Conservation (phyloP, 192 early-diverging fungal species). For the Haplosporangium gracile region DNA sequence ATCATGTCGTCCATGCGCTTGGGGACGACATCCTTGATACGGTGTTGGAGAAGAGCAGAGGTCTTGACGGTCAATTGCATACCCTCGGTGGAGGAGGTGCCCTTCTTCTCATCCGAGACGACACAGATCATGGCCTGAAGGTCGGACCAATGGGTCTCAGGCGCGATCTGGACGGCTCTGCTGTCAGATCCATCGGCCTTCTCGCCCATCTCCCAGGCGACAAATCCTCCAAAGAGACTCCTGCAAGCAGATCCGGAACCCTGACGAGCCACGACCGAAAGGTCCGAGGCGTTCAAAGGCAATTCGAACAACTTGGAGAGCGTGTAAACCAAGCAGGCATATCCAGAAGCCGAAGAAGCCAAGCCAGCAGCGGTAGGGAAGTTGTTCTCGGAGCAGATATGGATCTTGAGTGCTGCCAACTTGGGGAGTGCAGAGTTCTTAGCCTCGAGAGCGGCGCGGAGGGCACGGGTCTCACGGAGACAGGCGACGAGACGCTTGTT, state of each 20-base stretch:
- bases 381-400: slow-evolving; percentile 98
- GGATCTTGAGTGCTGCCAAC: slow-evolving; percentile 78
- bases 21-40: slow-evolving; percentile 90
- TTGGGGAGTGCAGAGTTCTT: slow-evolving; percentile 57
- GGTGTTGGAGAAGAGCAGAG: slow-evolving; percentile 86
- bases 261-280: slow-evolving; percentile 92
- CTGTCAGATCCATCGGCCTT: slow-evolving; percentile 87
- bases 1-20: slow-evolving; percentile 91
- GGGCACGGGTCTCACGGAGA: slow-evolving; percentile 78
- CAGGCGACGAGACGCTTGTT: slow-evolving; percentile 90
- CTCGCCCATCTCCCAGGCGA: slow-evolving; percentile 95
- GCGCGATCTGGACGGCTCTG: slow-evolving; percentile 92
- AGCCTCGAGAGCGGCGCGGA: slow-evolving; percentile 80
- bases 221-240: slow-evolving; percentile 97
- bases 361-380: slow-evolving; percentile 99
- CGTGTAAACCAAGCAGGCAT: slow-evolving; percentile 92
- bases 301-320: slow-evolving; percentile 82
- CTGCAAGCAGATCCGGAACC: slow-evolving; percentile 99
- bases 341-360: slow-evolving; percentile 97
- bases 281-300: slow-evolving; percentile 75
- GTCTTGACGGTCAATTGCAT: slow-evolving; percentile 99
- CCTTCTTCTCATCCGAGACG: slow-evolving; percentile 93
- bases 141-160: slow-evolving; percentile 94
- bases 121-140: slow-evolving; percentile 96
- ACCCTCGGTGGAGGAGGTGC: slow-evolving; percentile 90